Evolutionary conservation across 108 stramenopile genomes (phyloP), one percentile per base, ranked within the genome.

Genomic region (Cyclotella choctawhatcheeana): DNA sequence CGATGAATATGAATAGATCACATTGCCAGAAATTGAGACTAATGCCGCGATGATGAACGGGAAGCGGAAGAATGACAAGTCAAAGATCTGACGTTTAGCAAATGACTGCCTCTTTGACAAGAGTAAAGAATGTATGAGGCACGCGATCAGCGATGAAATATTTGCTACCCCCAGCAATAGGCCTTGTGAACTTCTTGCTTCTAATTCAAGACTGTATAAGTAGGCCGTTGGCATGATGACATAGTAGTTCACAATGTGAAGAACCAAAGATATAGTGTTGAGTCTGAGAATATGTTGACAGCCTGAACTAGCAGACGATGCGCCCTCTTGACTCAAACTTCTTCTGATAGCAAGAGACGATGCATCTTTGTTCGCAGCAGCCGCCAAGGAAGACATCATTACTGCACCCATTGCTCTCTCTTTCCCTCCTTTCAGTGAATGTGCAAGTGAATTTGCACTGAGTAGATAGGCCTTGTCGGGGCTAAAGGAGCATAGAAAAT

Each of bases 401-500:
- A 76, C 71, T 45, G 43, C 35, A 18, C 71, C 75, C 21, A 82
- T 65, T 13, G 69, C 67, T n/a, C 69, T 61, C 5, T 51, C 76
- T 56, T 54, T 52, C 30, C 73, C 72, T 48, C 37, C 43, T 52
- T 54, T 74, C 16, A 76, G 51, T 13, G 47, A 74, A 32, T 51
- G 33, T 59, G 62, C 37, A 2, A 93, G 65, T 33, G 79, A 56
- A 25, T 64, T 60, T 16, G 85, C 62, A 74, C 88, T 86, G 5
- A 87, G 40, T 5, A 68, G 54, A 86, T 75, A 51, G 77, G 69
- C 63, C 71, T 81, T 21, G 77, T 91, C 90, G 14, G 93, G 90
- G 55, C 86, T 80, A 79, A 87, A 93, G 5, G 80, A 70, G 22
- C 87, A 85, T 3, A 93, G 64, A 60, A 93, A 89, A 54, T 93